phyloP scores from a whole-genome alignment of 768 basidiomycete genomes.

The Scleroderma citrinum region DNA sequence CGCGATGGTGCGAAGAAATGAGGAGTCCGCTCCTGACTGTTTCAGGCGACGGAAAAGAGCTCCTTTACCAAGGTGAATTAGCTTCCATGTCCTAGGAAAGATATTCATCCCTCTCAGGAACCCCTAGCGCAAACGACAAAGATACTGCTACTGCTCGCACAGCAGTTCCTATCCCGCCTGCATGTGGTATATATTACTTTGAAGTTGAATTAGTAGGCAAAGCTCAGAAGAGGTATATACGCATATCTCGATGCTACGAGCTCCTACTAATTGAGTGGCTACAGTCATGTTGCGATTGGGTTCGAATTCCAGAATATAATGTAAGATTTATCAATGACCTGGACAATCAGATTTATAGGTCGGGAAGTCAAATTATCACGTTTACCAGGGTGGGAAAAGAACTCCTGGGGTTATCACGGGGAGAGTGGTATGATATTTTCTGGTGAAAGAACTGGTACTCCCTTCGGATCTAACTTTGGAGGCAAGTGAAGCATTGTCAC shows the following conservation, averaged over 20 bases:
- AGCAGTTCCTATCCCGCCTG: conserved; percentile 68
- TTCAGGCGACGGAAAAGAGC: conserved; percentile 65
- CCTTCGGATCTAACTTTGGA: conserved; percentile 76
- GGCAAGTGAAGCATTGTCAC: conserved; percentile 42
- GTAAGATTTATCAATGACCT: conserved; percentile 8
- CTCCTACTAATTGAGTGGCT: conserved; percentile 13
- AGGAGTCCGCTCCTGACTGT: conserved; percentile 55
- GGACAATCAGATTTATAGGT: conserved; percentile 52
- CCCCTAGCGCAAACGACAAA: conserved; percentile 56
- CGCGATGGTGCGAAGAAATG: conserved; percentile 72
- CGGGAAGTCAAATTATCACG: conserved; percentile 61
- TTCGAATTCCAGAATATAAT: conserved; percentile 28
- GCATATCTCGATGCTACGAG: background rate
- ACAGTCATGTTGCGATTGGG: conserved; percentile 79
- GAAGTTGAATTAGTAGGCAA: conserved; percentile 83
- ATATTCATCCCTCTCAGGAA: conserved; percentile 31
- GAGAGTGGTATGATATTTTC: conserved; percentile 80
- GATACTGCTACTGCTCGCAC: conserved; percentile 85
- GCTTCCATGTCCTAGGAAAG: conserved; percentile 5
- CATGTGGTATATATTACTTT: conserved; percentile 92
- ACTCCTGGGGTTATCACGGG: conserved; percentile 92
- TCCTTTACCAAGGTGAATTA: conserved; percentile 57
- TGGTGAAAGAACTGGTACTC: conserved; percentile 61
- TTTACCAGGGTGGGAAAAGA: conserved; percentile 80
- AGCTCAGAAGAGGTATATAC: conserved; percentile 67